Evolutionary conservation across 805 yeast genomes (phyloP).

Genomic region (Metschnikowia picachoensis): DNA sequence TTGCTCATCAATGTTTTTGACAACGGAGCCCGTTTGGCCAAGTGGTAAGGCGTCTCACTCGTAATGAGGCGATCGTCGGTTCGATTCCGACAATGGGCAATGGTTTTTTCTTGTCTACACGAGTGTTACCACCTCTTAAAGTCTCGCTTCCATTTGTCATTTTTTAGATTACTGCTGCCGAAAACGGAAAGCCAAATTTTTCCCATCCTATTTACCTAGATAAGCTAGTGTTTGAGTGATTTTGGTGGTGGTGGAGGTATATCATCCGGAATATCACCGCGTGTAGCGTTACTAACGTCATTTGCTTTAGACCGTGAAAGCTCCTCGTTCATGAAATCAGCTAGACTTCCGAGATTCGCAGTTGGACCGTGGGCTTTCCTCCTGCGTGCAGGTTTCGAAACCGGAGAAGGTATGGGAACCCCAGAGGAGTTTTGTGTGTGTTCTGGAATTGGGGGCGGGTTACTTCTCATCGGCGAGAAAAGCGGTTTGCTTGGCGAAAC

Average conservation of each 20-base stretch:
- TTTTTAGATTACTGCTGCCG: too few relatives aligned
- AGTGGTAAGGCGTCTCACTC: slow-evolving; percentile 55
- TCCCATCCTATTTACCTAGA: too few relatives aligned
- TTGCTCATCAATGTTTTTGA: not conserved
- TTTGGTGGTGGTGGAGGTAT: slow-evolving; percentile 27
- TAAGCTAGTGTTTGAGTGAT: not conserved
- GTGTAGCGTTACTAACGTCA: slow-evolving; percentile 21
- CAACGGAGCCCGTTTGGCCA: slow-evolving; percentile 46
- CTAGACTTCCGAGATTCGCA: slow-evolving; percentile 24
- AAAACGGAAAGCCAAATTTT: too few relatives aligned
- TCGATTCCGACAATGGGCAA: slow-evolving; percentile 53
- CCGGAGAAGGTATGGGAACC: too few relatives aligned
- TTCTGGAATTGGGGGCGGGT: slow-evolving; percentile 6
- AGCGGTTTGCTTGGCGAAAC: not conserved
- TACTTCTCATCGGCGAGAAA: slow-evolving; percentile 5
- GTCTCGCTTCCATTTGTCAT: too few relatives aligned
- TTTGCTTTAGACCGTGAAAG: slow-evolving; percentile 36
- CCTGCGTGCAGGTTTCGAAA: slow-evolving; percentile 18
- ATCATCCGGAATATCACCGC: not conserved
- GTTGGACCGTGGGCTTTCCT: slow-evolving; percentile 25
- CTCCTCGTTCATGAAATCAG: slow-evolving; percentile 43
- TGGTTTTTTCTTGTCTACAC: too few relatives aligned
- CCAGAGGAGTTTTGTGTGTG: too few relatives aligned
- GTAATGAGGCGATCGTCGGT: slow-evolving; percentile 54
- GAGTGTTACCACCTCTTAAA: too few relatives aligned